A percentile compares a stretch with the other conserved stretches of the same genome.
Conservation (phyloP, 129 eudicot species). For the Centaurea solstitialis region DNA sequence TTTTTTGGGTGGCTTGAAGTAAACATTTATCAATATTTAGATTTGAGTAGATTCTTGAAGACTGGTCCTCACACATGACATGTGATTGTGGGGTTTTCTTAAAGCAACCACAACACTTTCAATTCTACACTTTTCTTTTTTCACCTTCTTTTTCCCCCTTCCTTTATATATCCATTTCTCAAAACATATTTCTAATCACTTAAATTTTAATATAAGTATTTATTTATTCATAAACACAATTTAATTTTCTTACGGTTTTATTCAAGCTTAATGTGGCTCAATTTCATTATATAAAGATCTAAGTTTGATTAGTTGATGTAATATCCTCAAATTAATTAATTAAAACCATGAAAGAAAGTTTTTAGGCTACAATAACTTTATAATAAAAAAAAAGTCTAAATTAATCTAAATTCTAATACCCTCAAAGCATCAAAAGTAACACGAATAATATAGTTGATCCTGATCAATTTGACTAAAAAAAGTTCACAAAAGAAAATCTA, state of each 20-base stretch:
- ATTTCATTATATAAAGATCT: neutral
- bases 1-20: neutral
- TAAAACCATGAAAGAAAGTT: neutral
- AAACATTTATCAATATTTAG: neutral
- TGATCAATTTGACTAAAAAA: too few species aligned
- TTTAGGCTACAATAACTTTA: too few species aligned
- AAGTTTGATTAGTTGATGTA: neutral
- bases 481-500: too few species aligned
- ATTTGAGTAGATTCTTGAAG: conserved; percentile 18
- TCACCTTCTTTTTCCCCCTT: conserved; percentile 29
- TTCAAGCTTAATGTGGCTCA: neutral
- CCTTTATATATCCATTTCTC: neutral
- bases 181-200: neutral
- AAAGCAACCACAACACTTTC: conserved; percentile 33
- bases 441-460: neutral
- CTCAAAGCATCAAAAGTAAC: neutral
- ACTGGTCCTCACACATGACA: conserved; percentile 37
- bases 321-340: too few species aligned
- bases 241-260: neutral
- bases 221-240: neutral
- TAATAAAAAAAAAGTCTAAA: too few species aligned
- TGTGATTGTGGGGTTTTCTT: conserved; percentile 40
- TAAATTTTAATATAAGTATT: neutral
- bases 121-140: conserved; percentile 23
- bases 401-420: neutral